Conservation (phyloP, 2,329 filamentous ascomycete species). For the Cladophialophora exuberans region DNA sequence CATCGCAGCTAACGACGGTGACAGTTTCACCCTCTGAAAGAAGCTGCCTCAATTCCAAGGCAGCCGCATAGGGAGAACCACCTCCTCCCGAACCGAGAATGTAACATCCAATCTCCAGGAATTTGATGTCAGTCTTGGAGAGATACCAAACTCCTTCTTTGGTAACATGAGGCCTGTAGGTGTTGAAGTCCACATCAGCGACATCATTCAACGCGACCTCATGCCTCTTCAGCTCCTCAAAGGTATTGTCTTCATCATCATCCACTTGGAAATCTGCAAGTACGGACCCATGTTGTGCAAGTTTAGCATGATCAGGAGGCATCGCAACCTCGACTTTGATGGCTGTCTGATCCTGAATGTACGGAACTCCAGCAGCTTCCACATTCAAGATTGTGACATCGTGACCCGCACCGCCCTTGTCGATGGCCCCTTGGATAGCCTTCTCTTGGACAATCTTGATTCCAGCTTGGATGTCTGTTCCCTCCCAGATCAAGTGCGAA, state of each 20-base stretch:
- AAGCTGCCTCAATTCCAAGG: conserved; percentile 46
- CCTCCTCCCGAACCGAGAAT: conserved; percentile 55
- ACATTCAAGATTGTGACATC: conserved; percentile 36
- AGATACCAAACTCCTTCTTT: conserved; percentile 46
- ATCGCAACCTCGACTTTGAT: conserved; percentile 31
- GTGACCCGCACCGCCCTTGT: conserved; percentile 18
- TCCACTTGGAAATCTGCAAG: conserved; percentile 12
- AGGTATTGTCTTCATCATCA: conserved; percentile 24
- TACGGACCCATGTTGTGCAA: background rate
- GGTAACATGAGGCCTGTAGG: conserved; percentile 48
- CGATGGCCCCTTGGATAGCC: conserved; percentile 26
- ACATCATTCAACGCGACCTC: no score
- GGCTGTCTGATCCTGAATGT: conserved; percentile 36
- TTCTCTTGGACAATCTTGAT: conserved; percentile 28
- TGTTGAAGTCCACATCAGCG: conserved; percentile 36
- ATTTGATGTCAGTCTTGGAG: conserved; percentile 50
- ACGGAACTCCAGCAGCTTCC: conserved; percentile 19
- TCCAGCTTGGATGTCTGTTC: conserved; percentile 36
- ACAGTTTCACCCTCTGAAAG: conserved; percentile 45
- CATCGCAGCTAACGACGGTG: conserved; percentile 46
- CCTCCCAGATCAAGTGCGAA: conserved; percentile 30
- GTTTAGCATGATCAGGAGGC: conserved; percentile 13
- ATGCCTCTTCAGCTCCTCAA: conserved; percentile 22
- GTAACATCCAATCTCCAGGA: conserved; percentile 53
- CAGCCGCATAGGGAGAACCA: conserved; percentile 50